Evolutionary conservation across 805 yeast genomes (phyloP), one percentile per base, ranked within the genome.

Genomic region (Nematodospora valgi): DNA sequence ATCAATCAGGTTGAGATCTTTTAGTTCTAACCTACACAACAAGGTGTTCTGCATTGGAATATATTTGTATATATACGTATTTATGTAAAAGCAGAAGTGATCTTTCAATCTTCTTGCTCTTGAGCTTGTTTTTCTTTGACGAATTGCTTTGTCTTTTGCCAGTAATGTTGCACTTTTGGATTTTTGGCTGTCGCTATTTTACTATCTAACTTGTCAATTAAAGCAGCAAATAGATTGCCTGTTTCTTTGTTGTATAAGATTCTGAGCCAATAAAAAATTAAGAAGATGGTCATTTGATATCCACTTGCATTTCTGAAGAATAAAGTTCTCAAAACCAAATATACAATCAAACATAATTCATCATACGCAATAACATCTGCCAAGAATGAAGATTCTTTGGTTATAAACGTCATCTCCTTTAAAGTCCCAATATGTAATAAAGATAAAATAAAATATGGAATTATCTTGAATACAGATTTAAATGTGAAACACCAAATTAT

Each of bases 301-400:
- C 93, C 93, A 2, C 87, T 70, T 9, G 84, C 69, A 29, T 81
- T 81, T 58, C 82, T 74, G 51, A 82, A 62, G 27, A 80, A 54
- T 15, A 80, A 32, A 0, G 89, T 79, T 52, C 86, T 82, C 35
- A 78, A 40, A 0, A 72, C 23, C 39, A 84, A 64, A 31, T 78
- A 72, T 14, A 72, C 50, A 11, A 78, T 64, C 23, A 83, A 64
- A 13, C 71, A 42, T 36, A 82, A 44, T 53, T 84, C 91, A 47
- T 81, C 73, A 40, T 75, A 74, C 3, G 86, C 77, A 43, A 82
- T 70, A 4, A 72, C 34, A 16, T 65, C 62, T 23, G 73, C 69
- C 32, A 80, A 52, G 17, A 49, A 40, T 3, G 46, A 50, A 6
- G 71, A 61, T 19, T 64, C 49, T 21, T 64, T 59, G 35, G 65